phyloP scores from a whole-genome alignment of 495 filamentous ascomycete species.

The Cercophora samala region DNA sequence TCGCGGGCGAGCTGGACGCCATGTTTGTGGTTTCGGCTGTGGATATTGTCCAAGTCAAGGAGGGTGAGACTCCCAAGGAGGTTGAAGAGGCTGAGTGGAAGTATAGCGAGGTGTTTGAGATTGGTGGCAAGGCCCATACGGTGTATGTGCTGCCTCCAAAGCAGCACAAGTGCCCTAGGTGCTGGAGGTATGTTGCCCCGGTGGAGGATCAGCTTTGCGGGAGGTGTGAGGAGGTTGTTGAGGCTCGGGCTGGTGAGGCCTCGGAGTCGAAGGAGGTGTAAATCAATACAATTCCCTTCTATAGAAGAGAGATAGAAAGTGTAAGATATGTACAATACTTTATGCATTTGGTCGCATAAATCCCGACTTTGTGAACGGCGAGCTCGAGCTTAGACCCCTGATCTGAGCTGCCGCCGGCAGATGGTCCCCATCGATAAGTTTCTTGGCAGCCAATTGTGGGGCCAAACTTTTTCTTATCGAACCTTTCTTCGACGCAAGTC shows the following conservation, averaged over 20 bases:
- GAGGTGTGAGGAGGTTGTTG: slow-evolving; percentile 68
- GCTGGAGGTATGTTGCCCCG: slow-evolving; percentile 74
- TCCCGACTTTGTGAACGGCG: neutral
- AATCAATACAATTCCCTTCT: neutral
- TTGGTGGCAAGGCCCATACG: slow-evolving; percentile 43
- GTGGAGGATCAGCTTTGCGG: slow-evolving; percentile 62
- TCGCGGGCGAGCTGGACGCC: slow-evolving; percentile 60
- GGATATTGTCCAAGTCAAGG: slow-evolving; percentile 36
- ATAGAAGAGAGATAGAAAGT: neutral
- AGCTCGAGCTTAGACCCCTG: neutral
- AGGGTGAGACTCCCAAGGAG: slow-evolving; percentile 23
- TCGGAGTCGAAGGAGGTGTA: slow-evolving; percentile 19
- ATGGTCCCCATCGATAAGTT: slow-evolving; percentile 9
- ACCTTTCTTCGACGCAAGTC: neutral
- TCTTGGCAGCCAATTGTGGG: slow-evolving; percentile 16
- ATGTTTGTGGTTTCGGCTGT: slow-evolving; percentile 78
- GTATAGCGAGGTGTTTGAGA: slow-evolving; percentile 53
- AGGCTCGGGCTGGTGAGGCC: slow-evolving; percentile 48
- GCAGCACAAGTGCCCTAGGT: slow-evolving; percentile 72
- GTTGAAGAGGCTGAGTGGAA: slow-evolving; percentile 50
- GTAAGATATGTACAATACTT: neutral
- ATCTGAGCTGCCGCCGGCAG: neutral
- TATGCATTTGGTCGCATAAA: neutral
- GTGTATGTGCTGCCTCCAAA: slow-evolving; percentile 66
- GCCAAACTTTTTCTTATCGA: slow-evolving; percentile 22